These are phyloP conservation scores for Coffea canephora DNA, from an alignment of 257 asterid species.

Conservation along the genomic window DNA sequence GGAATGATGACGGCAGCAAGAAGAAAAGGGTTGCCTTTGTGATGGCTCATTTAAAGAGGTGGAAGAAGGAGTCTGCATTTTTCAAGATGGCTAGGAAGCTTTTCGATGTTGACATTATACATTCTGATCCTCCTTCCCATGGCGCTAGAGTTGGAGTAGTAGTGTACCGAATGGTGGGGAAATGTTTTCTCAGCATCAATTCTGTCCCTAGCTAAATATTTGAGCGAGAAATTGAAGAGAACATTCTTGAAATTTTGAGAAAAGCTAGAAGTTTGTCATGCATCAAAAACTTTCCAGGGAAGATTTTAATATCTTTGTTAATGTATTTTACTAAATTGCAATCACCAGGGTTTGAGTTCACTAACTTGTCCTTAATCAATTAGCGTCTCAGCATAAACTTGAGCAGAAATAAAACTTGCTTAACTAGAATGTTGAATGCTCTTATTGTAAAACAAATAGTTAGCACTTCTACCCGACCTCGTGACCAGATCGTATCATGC, in stretches of 20 bases:
- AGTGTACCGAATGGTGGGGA: constrained; percentile 48
- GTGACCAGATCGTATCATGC: not conserved
- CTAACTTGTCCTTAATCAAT: not conserved
- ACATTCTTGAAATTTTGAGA: not conserved
- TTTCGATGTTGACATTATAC: constrained; percentile 46
- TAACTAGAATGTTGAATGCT: not conserved
- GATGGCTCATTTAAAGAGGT: constrained; percentile 82
- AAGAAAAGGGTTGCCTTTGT: constrained; percentile 42
- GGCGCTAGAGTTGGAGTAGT: constrained; percentile 61
- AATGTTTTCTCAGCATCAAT: not conserved
- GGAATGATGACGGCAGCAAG: not conserved
- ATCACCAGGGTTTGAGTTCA: not conserved
- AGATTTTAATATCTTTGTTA: not conserved
- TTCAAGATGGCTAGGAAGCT: constrained; percentile 62
- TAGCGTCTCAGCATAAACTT: not conserved
- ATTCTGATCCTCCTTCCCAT: constrained; percentile 40
- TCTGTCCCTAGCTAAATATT: not conserved
- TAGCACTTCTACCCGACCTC: not conserved
- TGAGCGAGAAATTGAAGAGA: not conserved
- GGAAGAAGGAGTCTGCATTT: constrained; percentile 71
- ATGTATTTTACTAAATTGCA: too few species aligned
- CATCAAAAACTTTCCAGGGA: not conserved
- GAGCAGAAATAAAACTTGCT: not conserved
- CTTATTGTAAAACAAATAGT: not conserved
- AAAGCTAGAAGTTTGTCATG: not conserved